Evolutionary conservation across 352 stramenopile species (phyloP), one percentile per base, ranked within the genome.

Genomic region (Phytophthora fragariae): DNA sequence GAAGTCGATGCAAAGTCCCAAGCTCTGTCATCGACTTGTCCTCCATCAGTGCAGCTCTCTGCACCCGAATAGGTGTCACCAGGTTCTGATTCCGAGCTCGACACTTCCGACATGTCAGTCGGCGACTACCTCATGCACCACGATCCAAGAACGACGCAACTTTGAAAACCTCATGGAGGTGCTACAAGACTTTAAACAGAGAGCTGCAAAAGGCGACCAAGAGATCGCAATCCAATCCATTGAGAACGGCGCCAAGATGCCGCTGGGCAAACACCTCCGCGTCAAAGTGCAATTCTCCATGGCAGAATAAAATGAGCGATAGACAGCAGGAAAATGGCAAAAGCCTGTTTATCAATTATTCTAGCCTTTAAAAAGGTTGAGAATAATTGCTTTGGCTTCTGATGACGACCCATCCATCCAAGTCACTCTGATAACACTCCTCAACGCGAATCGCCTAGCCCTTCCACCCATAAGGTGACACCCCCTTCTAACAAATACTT

Each of bases 151-250:
- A 57, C 83, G 78, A n/a, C 54, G 65, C 33, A 81, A 85, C 64
- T 91, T 91, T 69, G 83, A 91, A 73, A 56, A 67, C 9, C 68
- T 91, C 44, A 91, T 91, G 83, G 80, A 89, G 58, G 31, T 76
- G 50, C 66, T 91, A 27, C 68, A 89, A 69, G 44, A 71, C 3
- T 89, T 88, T 35, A 75, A 87, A 53, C 60, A 75, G 24, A 27
- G 24, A 27, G 24, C 24, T 27, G 24, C 24, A 27, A 27, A 27
- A 27, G 24, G 24, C 24, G 24, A 27, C 24, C 24, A 59, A 12
- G 12, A 66, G 0, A 7, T 19, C 0, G 54, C 69, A 21, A 61
- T 67, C 7, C 53, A 70, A 47, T 58, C 76, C 17, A 75, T 89
- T 47, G 73, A 72, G 21, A 81, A 86, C 39, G 81, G 83, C 27